Base-by-base conservation (phyloP, 1,284 basidiomycete genomes). In the Inonotus hispidus region DNA sequence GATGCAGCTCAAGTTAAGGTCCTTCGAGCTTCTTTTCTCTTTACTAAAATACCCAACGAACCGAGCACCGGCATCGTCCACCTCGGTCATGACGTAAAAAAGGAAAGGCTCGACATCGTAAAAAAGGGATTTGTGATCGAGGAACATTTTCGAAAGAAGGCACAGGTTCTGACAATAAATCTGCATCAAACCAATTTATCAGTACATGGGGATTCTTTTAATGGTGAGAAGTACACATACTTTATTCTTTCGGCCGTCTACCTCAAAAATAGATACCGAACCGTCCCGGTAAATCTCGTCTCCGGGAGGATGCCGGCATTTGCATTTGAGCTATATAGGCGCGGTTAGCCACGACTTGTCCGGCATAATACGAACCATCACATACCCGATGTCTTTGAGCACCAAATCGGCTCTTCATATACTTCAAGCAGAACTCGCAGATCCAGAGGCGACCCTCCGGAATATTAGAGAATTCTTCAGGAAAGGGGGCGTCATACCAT, bases 101-200 rank as follows among this genome's bases (percentile, higher is more conserved):
- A 99, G 77, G 76, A 99, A 99, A 0, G 97, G 97, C 74, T 99
- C 97, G 63, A 99, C 97, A 73, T 99, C 97, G 76, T 99, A 99
- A 76, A 99, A 99, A 47, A 99, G 84, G 21, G 96, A 98, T 76
- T 99, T 99, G 79, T 98, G 96, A 71, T 99, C 95, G 66, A 99
- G 84, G 73, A 99, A 99, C 93, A 98, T 98, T 75, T 98, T 99
- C 61, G 96, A 96, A 32, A 99, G 81, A 59, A 99, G 80, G 75
- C 97, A 99, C n/a, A 99, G 82, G 71, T 99, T 98, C 73, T 99
- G 97, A 72, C 97, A 99, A 74, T 98, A 99, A 69, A 98, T 98
- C 90, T 92, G 43, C 21, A 62, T 19, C 39, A 38, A 53, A 25
- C 59, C 4, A 21, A 49, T 29, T 59, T 53, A 59, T 43, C 21